Conservation (phyloP, 805 yeast genomes). For the Huiozyma naganishii region DNA sequence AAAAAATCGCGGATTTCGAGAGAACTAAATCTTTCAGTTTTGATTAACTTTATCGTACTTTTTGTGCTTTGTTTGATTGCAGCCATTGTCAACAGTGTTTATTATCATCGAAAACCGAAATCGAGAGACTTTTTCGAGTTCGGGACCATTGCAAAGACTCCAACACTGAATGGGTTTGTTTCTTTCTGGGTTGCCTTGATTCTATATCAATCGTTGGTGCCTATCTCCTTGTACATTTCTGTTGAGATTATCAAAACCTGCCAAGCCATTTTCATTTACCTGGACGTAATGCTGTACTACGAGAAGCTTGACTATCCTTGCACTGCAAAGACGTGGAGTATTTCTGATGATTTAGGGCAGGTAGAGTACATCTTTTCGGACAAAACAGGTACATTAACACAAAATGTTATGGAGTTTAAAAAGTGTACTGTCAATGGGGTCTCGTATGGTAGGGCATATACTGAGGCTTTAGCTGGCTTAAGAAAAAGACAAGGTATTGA, state of each 20-base stretch:
- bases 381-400: constrained; percentile 77
- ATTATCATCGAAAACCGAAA: constrained; percentile 35
- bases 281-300: constrained; percentile 65
- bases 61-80: constrained; percentile 60
- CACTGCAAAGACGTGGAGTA: constrained; percentile 76
- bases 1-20: constrained; percentile 64
- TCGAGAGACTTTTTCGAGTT: constrained; percentile 59
- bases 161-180: constrained; percentile 60
- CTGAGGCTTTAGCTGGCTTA: constrained; percentile 74
- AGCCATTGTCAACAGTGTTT: constrained; percentile 62
- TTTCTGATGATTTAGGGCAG: constrained; percentile 80
- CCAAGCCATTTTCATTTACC: constrained; percentile 71
- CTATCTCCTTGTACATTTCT: constrained; percentile 72
- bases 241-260: constrained; percentile 76
- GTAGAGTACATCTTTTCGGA: constrained; percentile 78
- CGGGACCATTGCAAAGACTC: constrained; percentile 56
- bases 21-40: constrained; percentile 60
- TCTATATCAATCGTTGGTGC: constrained; percentile 69
- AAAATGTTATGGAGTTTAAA: constrained; percentile 78
- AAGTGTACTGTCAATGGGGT: constrained; percentile 68
- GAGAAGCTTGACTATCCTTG: constrained; percentile 67
- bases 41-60: constrained; percentile 53
- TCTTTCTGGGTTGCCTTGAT: constrained; percentile 69
- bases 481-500: constrained; percentile 70
- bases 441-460: constrained; percentile 68